Evolutionary conservation across 768 basidiomycete genomes (phyloP).

Genomic region (Amanita fuliginea): DNA sequence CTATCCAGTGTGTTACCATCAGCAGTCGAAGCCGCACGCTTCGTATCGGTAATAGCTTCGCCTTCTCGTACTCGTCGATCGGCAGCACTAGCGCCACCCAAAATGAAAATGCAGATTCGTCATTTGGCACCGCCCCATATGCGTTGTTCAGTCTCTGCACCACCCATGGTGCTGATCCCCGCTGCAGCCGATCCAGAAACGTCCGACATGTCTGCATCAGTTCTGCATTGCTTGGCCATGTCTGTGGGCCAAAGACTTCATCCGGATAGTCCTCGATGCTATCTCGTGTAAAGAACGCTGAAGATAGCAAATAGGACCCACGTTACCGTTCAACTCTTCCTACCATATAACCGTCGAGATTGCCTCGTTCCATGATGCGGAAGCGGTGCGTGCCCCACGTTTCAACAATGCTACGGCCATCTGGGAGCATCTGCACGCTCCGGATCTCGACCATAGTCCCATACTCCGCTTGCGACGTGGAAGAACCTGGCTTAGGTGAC

Average conservation of each 20-base stretch:
- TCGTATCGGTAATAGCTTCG: constrained; percentile 75
- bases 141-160: constrained; percentile 75
- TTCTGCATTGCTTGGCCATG: constrained; percentile 33
- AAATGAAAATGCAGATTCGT: constrained; percentile 67
- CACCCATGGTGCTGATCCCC: constrained; percentile 86
- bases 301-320: not conserved
- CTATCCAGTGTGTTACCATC: constrained; percentile 92
- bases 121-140: constrained; percentile 67
- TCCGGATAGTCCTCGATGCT: constrained; percentile 27
- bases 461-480: constrained; percentile 46
- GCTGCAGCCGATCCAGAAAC: constrained; percentile 35
- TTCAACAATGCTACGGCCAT: constrained; percentile 82
- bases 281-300: constrained; percentile 1
- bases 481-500: constrained; percentile 34
- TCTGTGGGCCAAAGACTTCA: constrained; percentile 14
- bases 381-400: constrained; percentile 61
- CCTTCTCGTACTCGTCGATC: constrained; percentile 84
- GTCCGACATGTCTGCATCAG: constrained; percentile 34
- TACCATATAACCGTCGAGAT: constrained; percentile 84
- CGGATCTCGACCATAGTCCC: constrained; percentile 92
- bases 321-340: constrained; percentile 57
- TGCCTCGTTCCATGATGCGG: constrained; percentile 73
- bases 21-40: constrained; percentile 69
- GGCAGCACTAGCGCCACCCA: constrained; percentile 89
- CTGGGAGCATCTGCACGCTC: constrained; percentile 76